phyloP scores from a whole-genome alignment of 1,284 basidiomycete genomes.

The Peniophora sp. region DNA sequence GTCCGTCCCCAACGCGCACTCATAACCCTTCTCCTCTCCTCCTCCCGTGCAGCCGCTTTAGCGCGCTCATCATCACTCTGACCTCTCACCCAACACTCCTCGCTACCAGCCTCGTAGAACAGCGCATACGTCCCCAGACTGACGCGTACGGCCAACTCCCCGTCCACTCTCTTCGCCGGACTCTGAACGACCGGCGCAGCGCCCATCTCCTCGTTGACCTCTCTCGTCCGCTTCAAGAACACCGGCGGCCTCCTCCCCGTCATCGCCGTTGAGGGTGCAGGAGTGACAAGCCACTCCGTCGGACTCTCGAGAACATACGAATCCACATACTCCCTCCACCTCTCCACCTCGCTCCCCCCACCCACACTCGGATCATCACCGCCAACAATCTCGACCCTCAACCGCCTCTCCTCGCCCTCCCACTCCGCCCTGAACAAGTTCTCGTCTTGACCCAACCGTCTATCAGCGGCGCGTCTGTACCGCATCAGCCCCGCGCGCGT shows the following conservation, averaged over 20 bases:
- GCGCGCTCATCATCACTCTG: constrained; percentile 29
- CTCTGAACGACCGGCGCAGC: too few relatives aligned
- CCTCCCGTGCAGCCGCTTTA: constrained; percentile 38
- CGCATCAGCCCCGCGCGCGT: constrained; percentile 79
- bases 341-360: constrained; percentile 33
- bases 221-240: constrained; percentile 3
- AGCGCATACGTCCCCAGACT: constrained; percentile 63
- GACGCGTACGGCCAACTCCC: constrained; percentile 52
- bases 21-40: constrained; percentile 43
- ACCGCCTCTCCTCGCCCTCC: constrained; percentile 56
- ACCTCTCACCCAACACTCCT: constrained; percentile 40
- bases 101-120: constrained; percentile 60
- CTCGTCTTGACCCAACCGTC: constrained; percentile 81
- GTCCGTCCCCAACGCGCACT: constrained; percentile 11
- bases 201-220: constrained; percentile 19
- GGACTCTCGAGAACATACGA: constrained; percentile 71
- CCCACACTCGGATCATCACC: constrained; percentile 74
- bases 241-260: too few relatives aligned
- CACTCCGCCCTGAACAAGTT: constrained; percentile 90
- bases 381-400: constrained; percentile 76
- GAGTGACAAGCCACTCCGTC: constrained; percentile 56
- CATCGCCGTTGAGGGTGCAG: too few relatives aligned
- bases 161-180: constrained; percentile 7
- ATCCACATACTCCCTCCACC: constrained; percentile 86
- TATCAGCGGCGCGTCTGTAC: constrained; percentile 87